phyloP scores from a whole-genome alignment of 768 basidiomycete genomes.

The Tulasnella sp. region DNA sequence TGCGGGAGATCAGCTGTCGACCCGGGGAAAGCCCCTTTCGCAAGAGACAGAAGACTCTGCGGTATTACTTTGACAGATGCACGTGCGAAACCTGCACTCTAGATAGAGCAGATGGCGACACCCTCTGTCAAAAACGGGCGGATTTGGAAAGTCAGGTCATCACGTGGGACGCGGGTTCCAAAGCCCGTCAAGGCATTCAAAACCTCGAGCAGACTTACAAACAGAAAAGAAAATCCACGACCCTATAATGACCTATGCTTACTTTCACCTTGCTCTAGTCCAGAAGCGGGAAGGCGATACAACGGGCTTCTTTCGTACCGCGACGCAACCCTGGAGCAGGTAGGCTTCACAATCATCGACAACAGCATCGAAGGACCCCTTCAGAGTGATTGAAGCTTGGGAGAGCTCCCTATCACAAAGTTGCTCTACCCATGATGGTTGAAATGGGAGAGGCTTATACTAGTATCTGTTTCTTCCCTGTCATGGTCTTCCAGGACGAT shows the following conservation, averaged over 20 bases:
- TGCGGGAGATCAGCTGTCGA: conserved; percentile 17
- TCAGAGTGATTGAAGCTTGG: neutral
- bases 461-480: neutral
- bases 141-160: neutral
- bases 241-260: neutral
- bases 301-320: neutral
- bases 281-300: neutral
- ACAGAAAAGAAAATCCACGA: neutral
- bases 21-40: neutral
- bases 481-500: no score
- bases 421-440: neutral
- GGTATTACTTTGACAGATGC: neutral
- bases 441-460: neutral
- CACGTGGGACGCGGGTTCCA: neutral
- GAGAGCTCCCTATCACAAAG: neutral
- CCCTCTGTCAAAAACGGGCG: neutral
- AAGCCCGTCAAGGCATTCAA: neutral
- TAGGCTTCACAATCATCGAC: neutral
- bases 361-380: neutral
- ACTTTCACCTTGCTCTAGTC: neutral
- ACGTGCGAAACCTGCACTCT: conserved; percentile 1
- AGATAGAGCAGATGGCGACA: conserved; percentile 5
- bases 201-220: conserved; percentile 1
- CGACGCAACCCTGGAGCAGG: neutral
- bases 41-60: neutral